Evolutionary conservation across 495 filamentous ascomycete species (phyloP).

Genomic region (Talaromyces nanjingensis): DNA sequence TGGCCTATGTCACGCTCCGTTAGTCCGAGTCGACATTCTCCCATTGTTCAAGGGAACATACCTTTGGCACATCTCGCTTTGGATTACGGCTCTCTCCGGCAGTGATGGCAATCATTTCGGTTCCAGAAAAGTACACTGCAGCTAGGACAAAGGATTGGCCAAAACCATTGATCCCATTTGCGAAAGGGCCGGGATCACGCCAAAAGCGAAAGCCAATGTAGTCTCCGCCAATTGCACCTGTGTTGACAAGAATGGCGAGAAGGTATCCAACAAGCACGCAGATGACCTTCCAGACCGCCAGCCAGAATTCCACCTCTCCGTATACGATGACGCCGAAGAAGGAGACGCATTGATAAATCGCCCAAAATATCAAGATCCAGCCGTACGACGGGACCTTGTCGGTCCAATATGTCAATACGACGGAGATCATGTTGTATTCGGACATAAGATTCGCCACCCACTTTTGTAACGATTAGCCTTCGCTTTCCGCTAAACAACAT

Average conservation of each 20-base stretch:
- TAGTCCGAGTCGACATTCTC: constrained; percentile 57
- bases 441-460: constrained; percentile 7
- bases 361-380: constrained; percentile 41
- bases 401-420: constrained; percentile 54
- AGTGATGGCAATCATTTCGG: constrained; percentile 53
- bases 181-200: constrained; percentile 54
- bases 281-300: constrained; percentile 41
- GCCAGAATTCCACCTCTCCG: constrained; percentile 47
- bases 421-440: constrained; percentile 16
- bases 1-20: constrained; percentile 20
- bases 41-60: constrained; percentile 7
- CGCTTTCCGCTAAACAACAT: neutral
- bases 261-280: constrained; percentile 32
- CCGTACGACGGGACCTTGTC: constrained; percentile 32
- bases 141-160: constrained; percentile 31
- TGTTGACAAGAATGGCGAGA: constrained; percentile 37
- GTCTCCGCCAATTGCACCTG: constrained; percentile 50
- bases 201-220: constrained; percentile 56
- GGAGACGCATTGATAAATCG: constrained; percentile 36
- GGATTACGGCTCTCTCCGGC: constrained; percentile 57
- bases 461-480: neutral
- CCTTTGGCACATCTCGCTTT: constrained; percentile 41
- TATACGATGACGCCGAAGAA: constrained; percentile 43
- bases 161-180: constrained; percentile 63
- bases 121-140: constrained; percentile 53